These are phyloP conservation scores for Ustilago xerochloae DNA, from an alignment of 1,284 basidiomycete genomes.

Conservation along the genomic window DNA sequence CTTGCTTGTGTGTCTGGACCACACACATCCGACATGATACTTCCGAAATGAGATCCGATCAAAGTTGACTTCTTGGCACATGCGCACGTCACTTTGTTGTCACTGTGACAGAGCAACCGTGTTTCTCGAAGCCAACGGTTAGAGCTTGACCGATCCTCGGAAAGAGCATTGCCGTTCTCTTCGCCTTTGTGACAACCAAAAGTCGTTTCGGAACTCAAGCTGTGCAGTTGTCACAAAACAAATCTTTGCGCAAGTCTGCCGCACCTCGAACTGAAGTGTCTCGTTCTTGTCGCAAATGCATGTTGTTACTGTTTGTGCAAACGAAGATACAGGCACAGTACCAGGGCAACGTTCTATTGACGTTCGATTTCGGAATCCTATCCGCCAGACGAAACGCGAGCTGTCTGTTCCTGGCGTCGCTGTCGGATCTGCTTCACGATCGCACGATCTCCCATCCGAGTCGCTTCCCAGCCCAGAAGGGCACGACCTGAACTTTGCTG, in stretches of 20 bases:
- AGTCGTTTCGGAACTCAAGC: constrained; percentile 6
- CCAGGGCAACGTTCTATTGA: no score
- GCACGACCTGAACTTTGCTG: constrained; percentile 74
- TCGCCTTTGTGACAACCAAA: not conserved
- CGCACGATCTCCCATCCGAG: constrained; percentile 81
- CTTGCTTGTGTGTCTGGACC: constrained; percentile 9
- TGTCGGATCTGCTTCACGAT: not conserved
- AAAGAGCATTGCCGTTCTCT: constrained; percentile 3
- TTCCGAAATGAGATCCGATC: constrained; percentile 19
- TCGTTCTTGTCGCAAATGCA: not conserved
- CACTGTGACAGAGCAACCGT: not conserved
- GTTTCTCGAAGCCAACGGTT: constrained; percentile 1
- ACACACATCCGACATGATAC: constrained; percentile 17
- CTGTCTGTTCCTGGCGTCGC: no score
- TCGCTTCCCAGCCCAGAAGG: constrained; percentile 90
- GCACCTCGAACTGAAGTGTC: not conserved
- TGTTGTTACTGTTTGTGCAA: constrained; percentile 15
- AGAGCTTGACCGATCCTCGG: constrained; percentile 16
- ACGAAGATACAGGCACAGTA: constrained; percentile 21
- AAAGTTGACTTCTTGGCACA: constrained; percentile 1
- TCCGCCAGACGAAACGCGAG: constrained; percentile 2
- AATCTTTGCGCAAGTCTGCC: not conserved
- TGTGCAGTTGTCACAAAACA: not conserved
- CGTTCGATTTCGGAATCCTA: not conserved
- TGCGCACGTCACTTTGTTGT: not conserved